phyloP scores from a whole-genome alignment of 306 rosid species.

The Medicago lupulina region DNA sequence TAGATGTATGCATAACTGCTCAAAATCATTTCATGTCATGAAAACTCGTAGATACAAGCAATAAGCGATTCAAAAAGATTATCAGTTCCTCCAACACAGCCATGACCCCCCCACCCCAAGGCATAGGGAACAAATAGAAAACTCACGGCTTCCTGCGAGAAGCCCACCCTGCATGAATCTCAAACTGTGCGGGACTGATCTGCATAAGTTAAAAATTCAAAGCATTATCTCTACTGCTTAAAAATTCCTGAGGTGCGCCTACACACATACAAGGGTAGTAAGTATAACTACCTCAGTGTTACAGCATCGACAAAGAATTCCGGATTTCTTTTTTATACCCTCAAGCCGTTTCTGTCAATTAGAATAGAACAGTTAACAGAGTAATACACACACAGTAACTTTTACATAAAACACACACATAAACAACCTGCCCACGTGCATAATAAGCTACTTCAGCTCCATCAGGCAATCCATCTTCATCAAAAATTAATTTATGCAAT shows the following conservation, averaged over 20 bases:
- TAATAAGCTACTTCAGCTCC: constrained; percentile 97
- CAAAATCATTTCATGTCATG: constrained; percentile 47
- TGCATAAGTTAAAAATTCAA: constrained; percentile 57
- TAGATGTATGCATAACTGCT: constrained; percentile 95
- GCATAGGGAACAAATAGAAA: constrained; percentile 15
- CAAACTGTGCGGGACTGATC: constrained; percentile 98
- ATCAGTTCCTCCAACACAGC: constrained; percentile 32
- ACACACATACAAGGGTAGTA: constrained; percentile 40
- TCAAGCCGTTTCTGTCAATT: constrained; percentile 84
- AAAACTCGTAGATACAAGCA: constrained; percentile 37
- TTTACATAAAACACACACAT: constrained; percentile 37
- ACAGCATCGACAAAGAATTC: constrained; percentile 94
- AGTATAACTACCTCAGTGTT: constrained; percentile 68
- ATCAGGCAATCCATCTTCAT: constrained; percentile 92
- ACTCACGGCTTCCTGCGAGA: constrained; percentile 97
- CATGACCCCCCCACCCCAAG: background rate
- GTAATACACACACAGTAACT: constrained; percentile 41
- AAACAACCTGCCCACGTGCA: constrained; percentile 93
- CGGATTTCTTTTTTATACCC: constrained; percentile 86
- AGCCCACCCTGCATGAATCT: constrained; percentile 99
- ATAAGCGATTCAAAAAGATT: constrained; percentile 37
- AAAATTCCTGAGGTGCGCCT: constrained; percentile 15
- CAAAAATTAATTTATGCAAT: constrained; percentile 91
- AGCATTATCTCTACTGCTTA: constrained; percentile 29
- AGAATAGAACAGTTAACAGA: constrained; percentile 39